Conservation (phyloP, 495 filamentous ascomycete species). For the Hypoxylon fragiforme region DNA sequence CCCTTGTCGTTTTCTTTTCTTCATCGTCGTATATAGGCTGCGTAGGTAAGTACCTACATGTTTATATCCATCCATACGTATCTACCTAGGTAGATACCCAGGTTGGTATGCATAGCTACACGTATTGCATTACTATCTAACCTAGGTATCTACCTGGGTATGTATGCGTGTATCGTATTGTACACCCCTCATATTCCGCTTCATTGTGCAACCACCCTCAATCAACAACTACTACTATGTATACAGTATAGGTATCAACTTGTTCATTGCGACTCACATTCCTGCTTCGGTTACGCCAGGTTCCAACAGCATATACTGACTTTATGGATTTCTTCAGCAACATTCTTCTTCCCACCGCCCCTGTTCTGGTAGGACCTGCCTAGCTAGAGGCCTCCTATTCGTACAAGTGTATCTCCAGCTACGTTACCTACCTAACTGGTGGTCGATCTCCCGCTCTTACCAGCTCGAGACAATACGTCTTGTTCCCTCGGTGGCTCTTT, state of each 20-base stretch:
- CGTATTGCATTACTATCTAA: background rate
- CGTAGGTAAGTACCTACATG: too few relatives aligned
- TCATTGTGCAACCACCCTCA: constrained; percentile 16
- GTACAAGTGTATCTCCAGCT: background rate
- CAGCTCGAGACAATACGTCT: constrained; percentile 4
- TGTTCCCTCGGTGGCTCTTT: constrained; percentile 13
- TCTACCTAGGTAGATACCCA: too few relatives aligned
- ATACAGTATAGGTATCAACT: background rate
- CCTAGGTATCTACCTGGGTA: background rate
- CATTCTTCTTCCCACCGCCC: background rate
- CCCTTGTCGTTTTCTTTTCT: constrained; percentile 1
- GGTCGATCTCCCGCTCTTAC: constrained; percentile 7
- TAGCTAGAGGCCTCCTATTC: too few relatives aligned
- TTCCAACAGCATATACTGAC: background rate
- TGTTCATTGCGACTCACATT: background rate
- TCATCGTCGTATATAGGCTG: background rate
- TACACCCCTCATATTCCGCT: background rate
- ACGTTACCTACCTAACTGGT: background rate
- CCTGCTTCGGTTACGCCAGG: background rate
- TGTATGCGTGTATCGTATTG: background rate
- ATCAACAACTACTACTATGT: background rate
- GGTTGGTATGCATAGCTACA: too few relatives aligned
- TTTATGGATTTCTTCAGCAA: background rate
- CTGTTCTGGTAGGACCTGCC: too few relatives aligned
- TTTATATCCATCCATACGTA: too few relatives aligned